Evolutionary conservation across 2,329 filamentous ascomycete genomes (phyloP).

Genomic region (Endoconidiophora laricicola): DNA sequence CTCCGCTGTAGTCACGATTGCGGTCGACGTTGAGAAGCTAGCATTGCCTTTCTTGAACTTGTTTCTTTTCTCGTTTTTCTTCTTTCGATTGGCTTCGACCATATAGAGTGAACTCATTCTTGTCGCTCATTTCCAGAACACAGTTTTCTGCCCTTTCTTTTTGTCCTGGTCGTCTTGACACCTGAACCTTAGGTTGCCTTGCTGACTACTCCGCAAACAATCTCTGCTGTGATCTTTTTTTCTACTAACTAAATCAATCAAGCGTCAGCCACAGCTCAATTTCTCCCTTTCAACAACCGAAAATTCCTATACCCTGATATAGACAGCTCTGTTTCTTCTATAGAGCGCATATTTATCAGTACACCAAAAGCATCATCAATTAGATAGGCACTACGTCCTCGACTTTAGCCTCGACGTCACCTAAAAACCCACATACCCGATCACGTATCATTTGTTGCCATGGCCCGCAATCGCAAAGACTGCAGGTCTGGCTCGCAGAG

Average conservation of each 20-base stretch:
- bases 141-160: background rate
- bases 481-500: conserved; percentile 51
- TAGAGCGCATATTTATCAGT: no score
- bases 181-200: no score
- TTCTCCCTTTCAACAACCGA: background rate
- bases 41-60: background rate
- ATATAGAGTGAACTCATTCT: background rate
- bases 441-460: background rate
- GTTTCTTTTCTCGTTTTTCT: background rate
- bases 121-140: background rate
- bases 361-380: no score
- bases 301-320: no score
- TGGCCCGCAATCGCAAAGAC: conserved; percentile 28
- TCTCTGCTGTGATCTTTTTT: background rate
- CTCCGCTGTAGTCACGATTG: no score
- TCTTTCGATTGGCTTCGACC: background rate
- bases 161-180: background rate
- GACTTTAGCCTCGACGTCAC: background rate
- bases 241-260: background rate
- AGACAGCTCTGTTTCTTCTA: no score
- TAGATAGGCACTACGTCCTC: background rate
- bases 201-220: background rate
- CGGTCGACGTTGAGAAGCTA: no score
- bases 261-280: background rate
- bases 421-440: background rate